These are phyloP conservation scores for Globisporangium nunn DNA, from an alignment of 352 stramenopile species.

Conservation along the genomic window DNA sequence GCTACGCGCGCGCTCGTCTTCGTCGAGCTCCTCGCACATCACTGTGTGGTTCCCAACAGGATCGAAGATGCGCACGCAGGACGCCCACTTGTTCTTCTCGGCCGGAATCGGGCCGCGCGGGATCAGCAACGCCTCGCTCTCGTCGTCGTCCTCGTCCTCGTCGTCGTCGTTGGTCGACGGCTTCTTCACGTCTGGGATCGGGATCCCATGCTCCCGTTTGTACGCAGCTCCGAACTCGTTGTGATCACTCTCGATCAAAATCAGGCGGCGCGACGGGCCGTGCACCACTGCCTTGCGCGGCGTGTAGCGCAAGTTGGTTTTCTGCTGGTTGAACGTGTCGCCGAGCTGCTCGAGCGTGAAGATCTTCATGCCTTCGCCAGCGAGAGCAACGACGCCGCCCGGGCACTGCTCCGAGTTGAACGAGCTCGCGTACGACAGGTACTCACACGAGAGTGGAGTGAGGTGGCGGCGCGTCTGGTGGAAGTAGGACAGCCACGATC, in stretches of 20 bases:
- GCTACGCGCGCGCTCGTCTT: slow-evolving; percentile 92
- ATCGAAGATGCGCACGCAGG: slow-evolving; percentile 96
- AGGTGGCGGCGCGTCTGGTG: slow-evolving; percentile 88
- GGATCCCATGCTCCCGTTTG: slow-evolving; percentile 73
- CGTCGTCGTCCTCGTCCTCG: slow-evolving; percentile 87
- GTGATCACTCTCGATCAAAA: slow-evolving; percentile 97
- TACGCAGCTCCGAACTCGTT: slow-evolving; percentile 93
- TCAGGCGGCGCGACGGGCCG: slow-evolving; percentile 75
- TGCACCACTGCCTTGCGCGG: slow-evolving; percentile 94
- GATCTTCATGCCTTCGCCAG: slow-evolving; percentile 95
- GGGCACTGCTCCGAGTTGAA: slow-evolving; percentile 95
- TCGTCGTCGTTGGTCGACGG: slow-evolving; percentile 37
- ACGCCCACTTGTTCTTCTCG: slow-evolving; percentile 91
- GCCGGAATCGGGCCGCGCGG: slow-evolving; percentile 47
- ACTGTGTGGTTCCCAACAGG: slow-evolving; percentile 85
- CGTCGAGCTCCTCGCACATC: slow-evolving; percentile 89
- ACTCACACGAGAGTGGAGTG: slow-evolving; percentile 94
- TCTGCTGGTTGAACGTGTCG: slow-evolving; percentile 97
- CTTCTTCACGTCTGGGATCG: slow-evolving; percentile 51
- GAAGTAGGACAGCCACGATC: slow-evolving; percentile 95
- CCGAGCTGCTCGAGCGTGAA: slow-evolving; percentile 93
- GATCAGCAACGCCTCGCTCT: slow-evolving; percentile 64
- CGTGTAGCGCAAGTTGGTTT: slow-evolving; percentile 95
- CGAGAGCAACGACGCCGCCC: slow-evolving; percentile 96
- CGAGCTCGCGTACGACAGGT: slow-evolving; percentile 91